phyloP scores from a whole-genome alignment of 176 grass and related monocot species.

The Paspalum notatum region DNA sequence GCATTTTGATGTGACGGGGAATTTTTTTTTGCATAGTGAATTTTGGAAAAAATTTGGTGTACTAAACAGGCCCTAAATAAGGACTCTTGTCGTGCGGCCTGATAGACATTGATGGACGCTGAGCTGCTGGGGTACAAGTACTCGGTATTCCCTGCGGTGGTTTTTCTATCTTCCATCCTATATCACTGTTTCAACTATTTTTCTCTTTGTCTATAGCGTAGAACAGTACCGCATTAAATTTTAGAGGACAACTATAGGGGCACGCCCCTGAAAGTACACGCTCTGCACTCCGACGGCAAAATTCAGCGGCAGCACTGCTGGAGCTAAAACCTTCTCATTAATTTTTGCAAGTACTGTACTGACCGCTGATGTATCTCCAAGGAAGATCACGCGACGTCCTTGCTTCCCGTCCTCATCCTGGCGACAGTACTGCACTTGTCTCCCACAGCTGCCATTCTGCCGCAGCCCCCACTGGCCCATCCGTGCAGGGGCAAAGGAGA shows the following conservation, averaged over 20 bases:
- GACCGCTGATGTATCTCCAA: not conserved
- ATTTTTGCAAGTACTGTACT: too few relatives aligned
- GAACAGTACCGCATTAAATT: too few relatives aligned
- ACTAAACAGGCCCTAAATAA: too few relatives aligned
- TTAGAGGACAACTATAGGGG: too few relatives aligned
- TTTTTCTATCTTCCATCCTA: too few relatives aligned
- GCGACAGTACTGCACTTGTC: not conserved
- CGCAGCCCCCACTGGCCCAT: not conserved
- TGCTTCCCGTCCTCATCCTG: not conserved
- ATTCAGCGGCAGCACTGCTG: too few relatives aligned
- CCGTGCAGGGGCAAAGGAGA: not conserved
- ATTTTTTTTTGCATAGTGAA: too few relatives aligned
- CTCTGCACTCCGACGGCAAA: not conserved
- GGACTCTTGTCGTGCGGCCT: not conserved
- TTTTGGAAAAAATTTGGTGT: too few relatives aligned
- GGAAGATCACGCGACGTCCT: not conserved
- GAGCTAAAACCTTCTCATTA: too few relatives aligned
- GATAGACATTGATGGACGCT: not conserved
- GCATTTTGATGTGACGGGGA: too few relatives aligned
- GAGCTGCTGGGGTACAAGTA: not conserved
- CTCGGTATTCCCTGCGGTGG: not conserved
- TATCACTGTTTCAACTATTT: too few relatives aligned
- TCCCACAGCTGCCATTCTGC: not conserved
- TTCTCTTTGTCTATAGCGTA: too few relatives aligned
- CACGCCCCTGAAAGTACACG: not conserved